Percentiles rank a stretch among this genome's conserved stretches.
phyloP scores from a whole-genome alignment of 352 stramenopile genomes.

The Phytophthora lateralis region DNA sequence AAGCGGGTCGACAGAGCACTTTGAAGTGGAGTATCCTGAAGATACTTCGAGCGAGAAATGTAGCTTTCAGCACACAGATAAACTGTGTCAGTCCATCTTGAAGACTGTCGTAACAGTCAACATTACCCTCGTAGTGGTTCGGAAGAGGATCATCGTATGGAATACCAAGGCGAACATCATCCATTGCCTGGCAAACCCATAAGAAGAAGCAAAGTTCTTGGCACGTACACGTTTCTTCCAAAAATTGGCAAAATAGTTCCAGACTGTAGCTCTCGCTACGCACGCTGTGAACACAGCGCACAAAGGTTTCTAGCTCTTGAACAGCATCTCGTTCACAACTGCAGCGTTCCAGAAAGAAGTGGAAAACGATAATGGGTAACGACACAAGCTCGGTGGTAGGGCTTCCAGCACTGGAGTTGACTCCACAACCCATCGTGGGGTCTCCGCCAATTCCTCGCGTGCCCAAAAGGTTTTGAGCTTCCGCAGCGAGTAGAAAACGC shows the following conservation, averaged over 20 bases:
- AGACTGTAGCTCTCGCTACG: slow-evolving; percentile 37
- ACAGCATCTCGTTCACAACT: slow-evolving; percentile 38
- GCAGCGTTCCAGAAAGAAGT: slow-evolving; percentile 65
- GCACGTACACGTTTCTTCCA: slow-evolving; percentile 39
- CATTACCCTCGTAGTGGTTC: neutral
- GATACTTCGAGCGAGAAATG: slow-evolving; percentile 54
- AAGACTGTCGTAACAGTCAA: neutral
- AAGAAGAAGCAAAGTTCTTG: slow-evolving; percentile 64
- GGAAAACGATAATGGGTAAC: slow-evolving; percentile 43
- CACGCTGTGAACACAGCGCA: slow-evolving; percentile 41
- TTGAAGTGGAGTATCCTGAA: slow-evolving; percentile 56
- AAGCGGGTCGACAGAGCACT: slow-evolving; percentile 20
- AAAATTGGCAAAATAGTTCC: slow-evolving; percentile 64
- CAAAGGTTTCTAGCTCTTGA: slow-evolving; percentile 41
- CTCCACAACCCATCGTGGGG: slow-evolving; percentile 2
- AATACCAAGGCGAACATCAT: slow-evolving; percentile 51
- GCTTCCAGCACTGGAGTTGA: slow-evolving; percentile 7
- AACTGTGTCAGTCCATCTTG: slow-evolving; percentile 14
- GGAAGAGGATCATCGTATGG: slow-evolving; percentile 41
- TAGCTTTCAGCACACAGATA: slow-evolving; percentile 59
- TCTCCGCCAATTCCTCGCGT: slow-evolving; percentile 21
- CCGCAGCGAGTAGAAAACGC: slow-evolving; percentile 56
- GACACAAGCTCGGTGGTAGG: slow-evolving; percentile 20
- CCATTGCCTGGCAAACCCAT: slow-evolving; percentile 57
- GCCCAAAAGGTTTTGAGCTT: slow-evolving; percentile 37